A percentile compares a stretch with the other conserved stretches of the same genome.
These are phyloP conservation scores for Hondaea fermentalgiana DNA, from an alignment of 108 stramenopile genomes.

Conservation along the genomic window DNA sequence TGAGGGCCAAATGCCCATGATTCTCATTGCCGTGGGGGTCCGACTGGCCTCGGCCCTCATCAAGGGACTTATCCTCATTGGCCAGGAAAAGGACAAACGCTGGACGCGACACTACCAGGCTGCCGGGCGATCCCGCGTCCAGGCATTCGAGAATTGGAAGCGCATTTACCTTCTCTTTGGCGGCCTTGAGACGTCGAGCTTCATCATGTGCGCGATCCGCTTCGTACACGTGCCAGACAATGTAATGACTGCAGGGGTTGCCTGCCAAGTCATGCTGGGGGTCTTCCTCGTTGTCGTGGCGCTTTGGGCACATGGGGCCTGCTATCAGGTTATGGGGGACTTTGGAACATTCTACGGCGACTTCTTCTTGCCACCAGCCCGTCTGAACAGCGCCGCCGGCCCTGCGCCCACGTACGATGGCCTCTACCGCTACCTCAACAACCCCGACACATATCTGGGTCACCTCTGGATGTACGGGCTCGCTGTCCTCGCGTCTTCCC, in stretches of 20 bases:
- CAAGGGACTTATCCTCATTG: neutral
- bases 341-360: neutral
- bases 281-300: neutral
- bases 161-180: neutral
- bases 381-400: neutral
- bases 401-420: neutral
- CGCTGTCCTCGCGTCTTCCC: neutral
- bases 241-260: neutral
- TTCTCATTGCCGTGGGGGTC: neutral
- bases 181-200: neutral
- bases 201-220: neutral
- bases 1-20: neutral
- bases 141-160: neutral
- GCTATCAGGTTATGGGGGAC: constrained; percentile 5
- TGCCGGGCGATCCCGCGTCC: neutral
- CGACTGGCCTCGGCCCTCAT: neutral
- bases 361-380: neutral
- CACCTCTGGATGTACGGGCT: constrained; percentile 11
- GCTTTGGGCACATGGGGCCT: neutral
- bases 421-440: constrained; percentile 6
- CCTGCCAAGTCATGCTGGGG: neutral
- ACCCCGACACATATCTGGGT: neutral
- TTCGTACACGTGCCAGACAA: neutral
- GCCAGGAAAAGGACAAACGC: neutral
- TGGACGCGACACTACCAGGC: constrained; percentile 1